Evolutionary conservation across 805 yeast genomes (phyloP).

Genomic region (Saturnispora mendoncae): DNA sequence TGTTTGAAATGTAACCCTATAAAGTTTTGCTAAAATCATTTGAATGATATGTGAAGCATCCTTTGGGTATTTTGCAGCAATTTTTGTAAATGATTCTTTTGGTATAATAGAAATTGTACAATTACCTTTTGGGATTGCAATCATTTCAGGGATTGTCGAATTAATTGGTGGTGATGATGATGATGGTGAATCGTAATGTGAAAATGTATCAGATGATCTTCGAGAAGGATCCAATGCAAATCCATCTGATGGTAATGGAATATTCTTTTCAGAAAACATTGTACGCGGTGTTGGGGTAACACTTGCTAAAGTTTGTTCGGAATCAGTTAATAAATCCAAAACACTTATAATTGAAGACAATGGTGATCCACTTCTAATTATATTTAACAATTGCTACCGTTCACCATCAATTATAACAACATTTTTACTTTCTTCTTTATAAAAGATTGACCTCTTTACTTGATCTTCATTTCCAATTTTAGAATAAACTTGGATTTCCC

Average conservation of each 20-base stretch:
- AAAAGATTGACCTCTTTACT: conserved; percentile 15
- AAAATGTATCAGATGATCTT: neutral
- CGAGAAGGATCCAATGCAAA: conserved; percentile 11
- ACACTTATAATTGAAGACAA: conserved; percentile 76
- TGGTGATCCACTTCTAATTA: conserved; percentile 76
- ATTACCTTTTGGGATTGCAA: conserved; percentile 65
- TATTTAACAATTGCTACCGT: conserved; percentile 66
- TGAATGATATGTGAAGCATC: conserved; percentile 92
- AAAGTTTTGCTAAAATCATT: conserved; percentile 77
- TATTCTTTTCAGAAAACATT: neutral
- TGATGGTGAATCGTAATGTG: neutral
- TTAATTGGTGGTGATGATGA: conserved; percentile 6
- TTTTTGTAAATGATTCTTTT: conserved; percentile 63
- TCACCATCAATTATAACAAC: conserved; percentile 44
- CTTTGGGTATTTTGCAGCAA: conserved; percentile 69
- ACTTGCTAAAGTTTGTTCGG: conserved; percentile 9
- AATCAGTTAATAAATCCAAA: conserved; percentile 49
- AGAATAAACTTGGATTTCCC: conserved; percentile 71
- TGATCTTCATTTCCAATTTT: conserved; percentile 33
- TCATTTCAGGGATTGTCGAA: conserved; percentile 27
- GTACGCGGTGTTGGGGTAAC: conserved; percentile 13
- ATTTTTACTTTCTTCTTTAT: conserved; percentile 31
- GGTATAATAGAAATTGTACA: conserved; percentile 93
- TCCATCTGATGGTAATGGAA: conserved; percentile 10
- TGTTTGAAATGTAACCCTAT: conserved; percentile 86